phyloP scores from a whole-genome alignment of 2,329 filamentous ascomycete genomes.

The Aplosporella prunicola region DNA sequence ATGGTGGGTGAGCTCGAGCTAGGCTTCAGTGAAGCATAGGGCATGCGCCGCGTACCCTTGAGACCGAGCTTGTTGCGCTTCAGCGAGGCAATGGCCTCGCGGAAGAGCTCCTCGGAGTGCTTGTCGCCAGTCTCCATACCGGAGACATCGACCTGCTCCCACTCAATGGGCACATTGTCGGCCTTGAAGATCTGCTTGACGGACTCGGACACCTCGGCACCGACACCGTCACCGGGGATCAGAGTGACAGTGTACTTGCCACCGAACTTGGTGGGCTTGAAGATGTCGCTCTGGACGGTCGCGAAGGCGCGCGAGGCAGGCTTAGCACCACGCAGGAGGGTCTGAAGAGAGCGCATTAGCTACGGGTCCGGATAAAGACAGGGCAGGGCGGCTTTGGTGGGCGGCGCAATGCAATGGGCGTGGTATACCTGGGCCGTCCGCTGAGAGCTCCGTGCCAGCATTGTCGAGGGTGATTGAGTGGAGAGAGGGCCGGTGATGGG shows the following conservation, averaged over 20 bases:
- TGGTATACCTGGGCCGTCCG: slow-evolving; percentile 41
- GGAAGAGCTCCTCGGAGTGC: slow-evolving; percentile 89
- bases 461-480: slow-evolving; percentile 14
- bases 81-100: slow-evolving; percentile 87
- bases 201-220: slow-evolving; percentile 92
- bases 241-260: slow-evolving; percentile 98
- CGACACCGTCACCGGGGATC: slow-evolving; percentile 96
- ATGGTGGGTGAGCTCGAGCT: slow-evolving; percentile 6
- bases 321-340: slow-evolving; percentile 47
- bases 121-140: slow-evolving; percentile 78
- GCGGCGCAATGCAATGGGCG: slow-evolving; percentile 7
- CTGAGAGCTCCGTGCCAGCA: slow-evolving; percentile 37
- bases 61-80: slow-evolving; percentile 98
- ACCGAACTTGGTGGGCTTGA: slow-evolving; percentile 98
- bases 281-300: slow-evolving; percentile 86
- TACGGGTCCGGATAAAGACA: slow-evolving; percentile 6
- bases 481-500: slow-evolving; percentile 7
- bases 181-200: slow-evolving; percentile 99
- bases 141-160: slow-evolving; percentile 95
- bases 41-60: slow-evolving; percentile 53
- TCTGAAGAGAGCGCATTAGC: slow-evolving; percentile 33
- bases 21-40: slow-evolving; percentile 3
- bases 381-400: not conserved
- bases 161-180: slow-evolving; percentile 96
- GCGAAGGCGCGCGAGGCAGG: slow-evolving; percentile 38